Evolutionary conservation across 352 stramenopile species (phyloP).

Genomic region (Phytophthora lateralis): DNA sequence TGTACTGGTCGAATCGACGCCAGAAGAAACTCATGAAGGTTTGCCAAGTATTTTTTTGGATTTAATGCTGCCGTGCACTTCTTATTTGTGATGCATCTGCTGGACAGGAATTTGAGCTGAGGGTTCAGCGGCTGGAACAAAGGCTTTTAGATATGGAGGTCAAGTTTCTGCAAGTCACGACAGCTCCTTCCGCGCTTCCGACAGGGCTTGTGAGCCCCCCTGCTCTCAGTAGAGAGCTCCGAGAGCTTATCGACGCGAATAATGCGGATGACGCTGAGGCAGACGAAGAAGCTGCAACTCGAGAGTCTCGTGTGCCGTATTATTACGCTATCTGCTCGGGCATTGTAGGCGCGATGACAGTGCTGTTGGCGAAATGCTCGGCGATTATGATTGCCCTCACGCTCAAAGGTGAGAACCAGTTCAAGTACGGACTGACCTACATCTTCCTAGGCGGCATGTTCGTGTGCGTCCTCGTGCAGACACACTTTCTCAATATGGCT

Average conservation of each 20-base stretch:
- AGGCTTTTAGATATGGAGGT: conserved; percentile 73
- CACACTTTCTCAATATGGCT: conserved; percentile 88
- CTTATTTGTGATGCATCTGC: background rate
- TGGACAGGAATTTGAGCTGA: conserved; percentile 61
- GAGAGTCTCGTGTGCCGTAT: conserved; percentile 65
- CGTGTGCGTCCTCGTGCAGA: conserved; percentile 86
- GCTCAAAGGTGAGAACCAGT: conserved; percentile 86
- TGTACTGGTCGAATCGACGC: conserved; percentile 80
- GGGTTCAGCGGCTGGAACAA: conserved; percentile 70
- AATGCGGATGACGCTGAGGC: conserved; percentile 37
- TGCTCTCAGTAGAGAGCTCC: conserved; percentile 39
- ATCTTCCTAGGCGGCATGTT: conserved; percentile 89
- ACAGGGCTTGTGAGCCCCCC: conserved; percentile 24
- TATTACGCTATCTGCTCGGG: conserved; percentile 90
- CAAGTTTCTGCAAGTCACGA: conserved; percentile 48
- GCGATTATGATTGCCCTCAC: conserved; percentile 87
- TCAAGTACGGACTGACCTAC: conserved; percentile 85
- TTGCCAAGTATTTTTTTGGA: background rate
- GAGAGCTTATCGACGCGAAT: conserved; percentile 31
- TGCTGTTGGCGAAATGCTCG: conserved; percentile 86
- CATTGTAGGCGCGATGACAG: conserved; percentile 84
- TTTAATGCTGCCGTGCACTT: background rate
- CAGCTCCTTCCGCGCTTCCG: conserved; percentile 21
- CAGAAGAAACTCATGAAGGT: conserved; percentile 86
- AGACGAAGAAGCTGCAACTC: conserved; percentile 39